Evolutionary conservation across 2,329 filamentous ascomycete genomes (phyloP), one percentile per base, ranked within the genome.

Genomic region (Leptographium galeiforme): DNA sequence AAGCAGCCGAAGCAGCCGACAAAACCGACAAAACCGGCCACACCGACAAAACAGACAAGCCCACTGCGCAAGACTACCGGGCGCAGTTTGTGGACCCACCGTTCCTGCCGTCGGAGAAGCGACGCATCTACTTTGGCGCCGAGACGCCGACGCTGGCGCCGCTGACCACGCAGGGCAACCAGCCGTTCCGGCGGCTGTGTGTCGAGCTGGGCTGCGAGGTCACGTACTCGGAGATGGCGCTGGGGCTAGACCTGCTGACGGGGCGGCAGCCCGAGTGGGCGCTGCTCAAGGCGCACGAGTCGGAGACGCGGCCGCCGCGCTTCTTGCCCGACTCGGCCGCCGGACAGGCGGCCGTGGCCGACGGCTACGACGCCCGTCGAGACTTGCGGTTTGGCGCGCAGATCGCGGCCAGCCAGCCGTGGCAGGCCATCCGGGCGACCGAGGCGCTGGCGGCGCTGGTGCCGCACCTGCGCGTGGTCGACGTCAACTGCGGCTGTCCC

Each of bases 201-300:
- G 84, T 89, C 13, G 85, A 90, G 53, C 77, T 97, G 30, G 93
- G 93, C 39, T 90, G 89, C 33, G 86, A 96, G 64, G 76, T 95
- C 49, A 98, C 93, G 0, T 98, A 95, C 72, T 97, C 91, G 0
- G 93, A 98, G 69, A 98, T 98, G 93, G 93, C 91, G 5, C 87
- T 98, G 78, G 84, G 88, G 33, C 72, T 95, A 67, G 90, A 91
- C 11, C 71, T 98, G 44, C 77, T 98, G 7, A 89, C 96, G 67
- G 93, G 93, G 39, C 81, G 86, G 58, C 94, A 91, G 69, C 77
- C 84, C 2, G 93, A 98, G 71, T 98, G 93, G 93, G 89, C 93
- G 19, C 74, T 98, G 53, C 81, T 97, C 76, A 94, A 93, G 68
- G 88, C 88, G 4, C 93, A 98, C 64, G 82, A 89, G 65, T 86